Evolutionary conservation across 495 filamentous ascomycete genomes (phyloP), one percentile per base, ranked within the genome.

Genomic region (Bryoglossum gracile): DNA sequence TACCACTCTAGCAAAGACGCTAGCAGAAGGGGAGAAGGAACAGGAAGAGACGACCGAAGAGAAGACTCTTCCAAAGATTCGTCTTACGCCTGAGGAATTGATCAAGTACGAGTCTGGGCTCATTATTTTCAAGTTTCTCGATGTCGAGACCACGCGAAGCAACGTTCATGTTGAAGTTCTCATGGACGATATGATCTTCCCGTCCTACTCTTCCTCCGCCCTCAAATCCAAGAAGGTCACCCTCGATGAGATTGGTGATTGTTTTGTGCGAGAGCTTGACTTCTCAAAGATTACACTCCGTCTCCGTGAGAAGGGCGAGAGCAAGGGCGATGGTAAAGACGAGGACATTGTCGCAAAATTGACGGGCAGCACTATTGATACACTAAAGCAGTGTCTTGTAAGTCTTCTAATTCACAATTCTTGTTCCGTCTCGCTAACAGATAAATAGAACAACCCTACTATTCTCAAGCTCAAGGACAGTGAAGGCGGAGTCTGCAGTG

Each of bases 131-230:
- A 89, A 88, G 60, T 75, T 99, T 48, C 82, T 95, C 57, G 88
- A 96, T 51, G 88, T 81, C 22, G 78, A 94, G 33, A 72, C 97
- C 50, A 75, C 84, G 13, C 82, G 86, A 48, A 80, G 71, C 38
- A 77, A 89, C 56, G 83, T 81, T 18, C 81, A 87, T 57, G 68
- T 99, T 26, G 90, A 99, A 59, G 81, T 97, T 16, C 60, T 94
- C 37, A 90, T 97, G 66, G 92, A 99, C 65, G 92, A 99, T 58
- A 87, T 89, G 75, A 75, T 85, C 36, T 97, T 91, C 74, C 86
- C 92, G 1, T 82, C 89, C 2, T 96, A 94, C 59, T 69, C 72
- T n/a, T 89, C 87, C 11, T 75, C 82, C 8, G 87, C 82, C 48
- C 78, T 89, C 23, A 82, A 74, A 55, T 70, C 71, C 4, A 82